These are phyloP conservation scores for Geotrichum phurueaensis DNA, from an alignment of 1,139 yeast genomes.

Conservation along the genomic window DNA sequence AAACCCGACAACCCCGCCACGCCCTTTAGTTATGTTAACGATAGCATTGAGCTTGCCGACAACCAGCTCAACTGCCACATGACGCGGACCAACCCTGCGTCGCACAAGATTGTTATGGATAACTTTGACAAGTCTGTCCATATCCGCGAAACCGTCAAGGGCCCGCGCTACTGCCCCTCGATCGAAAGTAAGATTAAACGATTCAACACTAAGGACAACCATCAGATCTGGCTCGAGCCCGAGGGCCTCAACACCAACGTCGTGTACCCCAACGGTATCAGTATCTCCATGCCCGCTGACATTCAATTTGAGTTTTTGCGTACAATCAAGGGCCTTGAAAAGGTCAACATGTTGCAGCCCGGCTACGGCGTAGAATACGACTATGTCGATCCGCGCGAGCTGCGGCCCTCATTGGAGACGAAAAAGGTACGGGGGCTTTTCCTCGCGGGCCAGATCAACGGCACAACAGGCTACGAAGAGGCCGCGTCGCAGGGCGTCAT, in stretches of 20 bases:
- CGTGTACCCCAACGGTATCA: constrained; percentile 93
- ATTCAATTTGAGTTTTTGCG: constrained; percentile 70
- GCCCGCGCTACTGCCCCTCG: constrained; percentile 97
- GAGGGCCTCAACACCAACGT: constrained; percentile 84
- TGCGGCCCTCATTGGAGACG: constrained; percentile 72
- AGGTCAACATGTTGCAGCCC: constrained; percentile 81
- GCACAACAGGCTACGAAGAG: constrained; percentile 98
- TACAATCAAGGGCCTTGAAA: constrained; percentile 83
- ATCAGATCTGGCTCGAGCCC: constrained; percentile 92
- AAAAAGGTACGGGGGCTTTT: constrained; percentile 71
- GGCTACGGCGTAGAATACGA: constrained; percentile 99
- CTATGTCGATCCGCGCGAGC: constrained; percentile 88
- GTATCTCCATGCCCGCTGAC: constrained; percentile 94
- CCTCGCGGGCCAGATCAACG: constrained; percentile 96
- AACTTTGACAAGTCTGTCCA: constrained; percentile 83
- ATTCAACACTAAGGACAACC: constrained; percentile 69
- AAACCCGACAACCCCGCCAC: constrained; percentile 74
- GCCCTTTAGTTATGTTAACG: constrained; percentile 88
- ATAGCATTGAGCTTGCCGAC: constrained; percentile 47
- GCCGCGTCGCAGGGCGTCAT: constrained; percentile 96
- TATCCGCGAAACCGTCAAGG: constrained; percentile 88
- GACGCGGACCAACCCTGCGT: constrained; percentile 67
- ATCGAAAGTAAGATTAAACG: constrained; percentile 83
- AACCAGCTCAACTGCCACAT: constrained; percentile 64
- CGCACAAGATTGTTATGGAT: constrained; percentile 62